Conservation (phyloP, 2,329 filamentous ascomycete species). For the Ophiostoma novo-ulmi region DNA sequence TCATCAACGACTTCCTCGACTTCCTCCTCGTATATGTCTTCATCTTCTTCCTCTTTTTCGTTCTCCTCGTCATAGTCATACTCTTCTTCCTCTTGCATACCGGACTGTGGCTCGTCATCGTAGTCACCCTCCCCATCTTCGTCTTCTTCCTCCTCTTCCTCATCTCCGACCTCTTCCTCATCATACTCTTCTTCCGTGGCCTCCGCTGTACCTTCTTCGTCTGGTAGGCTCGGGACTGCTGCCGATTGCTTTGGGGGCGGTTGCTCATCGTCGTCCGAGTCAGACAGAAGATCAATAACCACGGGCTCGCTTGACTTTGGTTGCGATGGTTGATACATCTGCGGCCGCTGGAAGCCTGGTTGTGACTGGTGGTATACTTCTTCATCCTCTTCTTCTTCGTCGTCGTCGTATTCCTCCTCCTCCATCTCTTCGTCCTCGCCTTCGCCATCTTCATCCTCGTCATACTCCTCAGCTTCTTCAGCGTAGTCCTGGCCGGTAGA, state of each 20-base stretch:
- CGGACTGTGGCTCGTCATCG: constrained; percentile 12
- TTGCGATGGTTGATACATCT: constrained; percentile 12
- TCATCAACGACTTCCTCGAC: background rate
- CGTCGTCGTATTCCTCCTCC: constrained; percentile 8
- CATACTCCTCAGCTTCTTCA: constrained; percentile 18
- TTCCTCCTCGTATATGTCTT: constrained; percentile 15
- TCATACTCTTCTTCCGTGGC: constrained; percentile 7
- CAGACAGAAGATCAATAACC: constrained; percentile 45
- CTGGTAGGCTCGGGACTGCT: background rate
- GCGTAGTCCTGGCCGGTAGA: background rate
- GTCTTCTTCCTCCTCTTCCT: no score
- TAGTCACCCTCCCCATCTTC: constrained; percentile 18
- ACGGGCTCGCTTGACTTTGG: constrained; percentile 33
- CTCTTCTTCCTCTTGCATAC: background rate
- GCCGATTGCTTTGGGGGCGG: background rate
- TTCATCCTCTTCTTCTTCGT: constrained; percentile 7
- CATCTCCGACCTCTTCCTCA: constrained; percentile 1
- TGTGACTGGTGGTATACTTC: constrained; percentile 11
- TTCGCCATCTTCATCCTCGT: constrained; percentile 21
- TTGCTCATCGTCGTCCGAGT: constrained; percentile 39
- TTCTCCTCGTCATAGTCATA: constrained; percentile 13
- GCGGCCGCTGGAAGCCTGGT: background rate
- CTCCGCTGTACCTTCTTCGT: background rate
- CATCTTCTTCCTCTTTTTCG: constrained; percentile 18
- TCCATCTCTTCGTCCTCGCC: constrained; percentile 9